Conservation (phyloP, 768 basidiomycete species). For the Punctularia strigosozonata region DNA sequence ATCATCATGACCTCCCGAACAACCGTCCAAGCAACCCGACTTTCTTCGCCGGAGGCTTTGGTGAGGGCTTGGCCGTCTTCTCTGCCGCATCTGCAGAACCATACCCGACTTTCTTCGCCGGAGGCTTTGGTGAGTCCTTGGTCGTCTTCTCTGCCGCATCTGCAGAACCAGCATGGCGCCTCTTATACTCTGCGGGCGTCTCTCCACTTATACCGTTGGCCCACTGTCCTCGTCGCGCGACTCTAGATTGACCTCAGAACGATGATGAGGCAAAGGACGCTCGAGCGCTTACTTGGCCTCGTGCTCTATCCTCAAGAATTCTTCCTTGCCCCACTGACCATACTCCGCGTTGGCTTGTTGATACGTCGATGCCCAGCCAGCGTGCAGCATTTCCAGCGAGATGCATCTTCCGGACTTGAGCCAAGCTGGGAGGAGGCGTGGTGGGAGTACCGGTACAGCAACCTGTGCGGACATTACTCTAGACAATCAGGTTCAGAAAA, state of each 20-base stretch:
- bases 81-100: too few species aligned
- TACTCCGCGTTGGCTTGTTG: constrained; percentile 73
- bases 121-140: too few species aligned
- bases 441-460: constrained; percentile 45
- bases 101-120: too few species aligned
- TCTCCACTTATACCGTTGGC: constrained; percentile 38
- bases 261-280: background rate
- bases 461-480: constrained; percentile 33
- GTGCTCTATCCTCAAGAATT: constrained; percentile 47
- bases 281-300: constrained; percentile 47
- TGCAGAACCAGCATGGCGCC: constrained; percentile 30
- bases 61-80: too few species aligned
- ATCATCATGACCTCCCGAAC: too few species aligned
- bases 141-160: too few species aligned
- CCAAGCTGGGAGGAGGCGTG: constrained; percentile 39
- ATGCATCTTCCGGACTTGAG: constrained; percentile 36
- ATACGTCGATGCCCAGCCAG: constrained; percentile 70
- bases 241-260: constrained; percentile 22
- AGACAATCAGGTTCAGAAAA: background rate
- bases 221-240: constrained; percentile 69
- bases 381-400: constrained; percentile 64
- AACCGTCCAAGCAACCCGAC: too few species aligned
- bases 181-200: constrained; percentile 74
- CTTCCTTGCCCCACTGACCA: constrained; percentile 54
- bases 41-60: too few species aligned